Evolutionary conservation across 805 yeast genomes (phyloP).

Genomic region (Teunomyces barrocoloradensis): DNA sequence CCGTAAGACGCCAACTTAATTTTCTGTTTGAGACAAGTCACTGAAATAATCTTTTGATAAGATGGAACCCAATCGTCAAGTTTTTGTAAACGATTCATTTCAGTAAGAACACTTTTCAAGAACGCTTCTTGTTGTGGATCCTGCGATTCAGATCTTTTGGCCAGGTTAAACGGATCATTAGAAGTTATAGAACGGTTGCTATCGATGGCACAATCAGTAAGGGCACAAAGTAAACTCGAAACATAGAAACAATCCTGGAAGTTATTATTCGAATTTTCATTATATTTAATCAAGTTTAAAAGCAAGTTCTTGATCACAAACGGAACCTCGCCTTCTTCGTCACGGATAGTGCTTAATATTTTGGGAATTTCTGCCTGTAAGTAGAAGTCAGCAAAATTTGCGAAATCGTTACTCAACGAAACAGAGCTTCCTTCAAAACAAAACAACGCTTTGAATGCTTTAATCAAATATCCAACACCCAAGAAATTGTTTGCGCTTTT

Average conservation of each 20-base stretch:
- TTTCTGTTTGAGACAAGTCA: constrained; percentile 57
- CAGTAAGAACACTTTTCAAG: constrained; percentile 44
- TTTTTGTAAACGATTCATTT: constrained; percentile 70
- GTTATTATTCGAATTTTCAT: constrained; percentile 78
- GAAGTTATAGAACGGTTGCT: constrained; percentile 10
- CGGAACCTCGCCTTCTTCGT: constrained; percentile 61
- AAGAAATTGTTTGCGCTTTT: constrained; percentile 57
- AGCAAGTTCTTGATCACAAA: constrained; percentile 58
- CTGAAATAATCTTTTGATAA: constrained; percentile 53
- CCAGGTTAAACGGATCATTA: constrained; percentile 6
- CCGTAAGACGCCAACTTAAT: constrained; percentile 58
- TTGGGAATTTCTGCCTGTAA: constrained; percentile 66
- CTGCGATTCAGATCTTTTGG: constrained; percentile 4
- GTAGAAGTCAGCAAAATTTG: constrained; percentile 64
- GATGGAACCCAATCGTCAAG: constrained; percentile 89
- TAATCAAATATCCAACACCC: constrained; percentile 71
- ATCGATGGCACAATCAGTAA: constrained; percentile 38
- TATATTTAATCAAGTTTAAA: constrained; percentile 71
- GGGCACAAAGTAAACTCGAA: constrained; percentile 51
- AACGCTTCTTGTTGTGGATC: constrained; percentile 16
- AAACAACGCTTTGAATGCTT: constrained; percentile 63
- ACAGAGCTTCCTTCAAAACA: constrained; percentile 64
- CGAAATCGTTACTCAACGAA: constrained; percentile 81
- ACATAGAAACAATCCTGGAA: constrained; percentile 74
- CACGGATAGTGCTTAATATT: constrained; percentile 59